A percentile compares a stretch with the other conserved stretches of the same genome.
phyloP scores from a whole-genome alignment of 352 stramenopile species.

The Peronosclerospora sorghi region DNA sequence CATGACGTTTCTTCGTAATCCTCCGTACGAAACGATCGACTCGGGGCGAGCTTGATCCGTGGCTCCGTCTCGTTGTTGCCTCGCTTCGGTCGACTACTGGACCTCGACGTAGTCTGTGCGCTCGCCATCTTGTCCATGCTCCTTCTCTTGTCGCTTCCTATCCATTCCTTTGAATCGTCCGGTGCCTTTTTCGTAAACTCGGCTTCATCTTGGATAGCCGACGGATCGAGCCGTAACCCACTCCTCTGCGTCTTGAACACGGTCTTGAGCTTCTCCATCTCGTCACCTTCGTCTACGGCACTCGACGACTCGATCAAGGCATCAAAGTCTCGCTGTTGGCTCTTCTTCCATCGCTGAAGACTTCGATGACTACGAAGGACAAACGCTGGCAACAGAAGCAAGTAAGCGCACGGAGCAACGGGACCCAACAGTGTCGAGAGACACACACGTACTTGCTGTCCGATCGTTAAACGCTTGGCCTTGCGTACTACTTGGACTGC shows the following conservation, averaged over 20 bases:
- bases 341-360: slow-evolving; percentile 56
- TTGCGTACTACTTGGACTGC: slow-evolving; percentile 32
- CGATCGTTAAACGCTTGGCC: slow-evolving; percentile 50
- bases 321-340: slow-evolving; percentile 52
- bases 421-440: neutral
- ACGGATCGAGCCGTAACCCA: slow-evolving; percentile 53
- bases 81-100: slow-evolving; percentile 9
- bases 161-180: slow-evolving; percentile 49
- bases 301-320: slow-evolving; percentile 24
- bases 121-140: slow-evolving; percentile 4
- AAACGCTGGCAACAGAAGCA: slow-evolving; percentile 26
- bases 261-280: slow-evolving; percentile 27
- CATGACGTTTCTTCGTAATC: slow-evolving; percentile 13
- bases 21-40: slow-evolving; percentile 4
- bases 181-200: slow-evolving; percentile 61
- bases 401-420: neutral
- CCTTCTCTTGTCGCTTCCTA: slow-evolving; percentile 16
- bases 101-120: slow-evolving; percentile 2
- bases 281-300: slow-evolving; percentile 16
- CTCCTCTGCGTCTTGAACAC: slow-evolving; percentile 47
- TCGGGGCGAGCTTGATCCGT: slow-evolving; percentile 28
- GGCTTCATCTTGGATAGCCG: slow-evolving; percentile 35
- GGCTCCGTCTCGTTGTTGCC: slow-evolving; percentile 15
- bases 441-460: slow-evolving; percentile 41
- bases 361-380: slow-evolving; percentile 51